These are phyloP conservation scores for Penicillium sp. DNA, from an alignment of 2,329 filamentous ascomycete genomes.

Conservation along the genomic window DNA sequence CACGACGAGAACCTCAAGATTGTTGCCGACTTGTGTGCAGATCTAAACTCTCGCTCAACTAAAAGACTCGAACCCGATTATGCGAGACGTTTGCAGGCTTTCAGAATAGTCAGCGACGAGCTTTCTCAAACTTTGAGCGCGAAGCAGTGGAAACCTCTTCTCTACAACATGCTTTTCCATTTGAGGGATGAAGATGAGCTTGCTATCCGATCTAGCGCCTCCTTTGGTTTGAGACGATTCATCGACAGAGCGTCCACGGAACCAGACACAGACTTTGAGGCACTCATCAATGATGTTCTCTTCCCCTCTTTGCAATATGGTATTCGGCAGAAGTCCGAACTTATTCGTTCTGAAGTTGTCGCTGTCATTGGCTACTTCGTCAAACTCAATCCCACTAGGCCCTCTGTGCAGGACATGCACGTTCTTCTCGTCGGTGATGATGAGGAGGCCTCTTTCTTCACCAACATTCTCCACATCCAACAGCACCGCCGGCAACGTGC, in stretches of 20 bases:
- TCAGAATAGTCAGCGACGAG: conserved; percentile 66
- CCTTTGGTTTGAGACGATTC: conserved; percentile 75
- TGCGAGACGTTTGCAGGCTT: conserved; percentile 74
- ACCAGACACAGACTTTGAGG: conserved; percentile 49
- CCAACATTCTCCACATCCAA: conserved; percentile 86
- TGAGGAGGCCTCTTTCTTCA: conserved; percentile 84
- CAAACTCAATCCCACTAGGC: conserved; percentile 66
- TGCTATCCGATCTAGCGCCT: conserved; percentile 78
- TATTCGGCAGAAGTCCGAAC: conserved; percentile 73
- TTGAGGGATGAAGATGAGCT: conserved; percentile 85
- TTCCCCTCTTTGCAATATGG: conserved; percentile 75
- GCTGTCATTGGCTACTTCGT: conserved; percentile 77
- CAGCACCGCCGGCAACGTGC: conserved; percentile 82
- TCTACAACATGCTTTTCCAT: conserved; percentile 87
- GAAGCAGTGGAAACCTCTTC: conserved; percentile 79
- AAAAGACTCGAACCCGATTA: conserved; percentile 81
- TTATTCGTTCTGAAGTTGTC: conserved; percentile 79
- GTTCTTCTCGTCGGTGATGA: conserved; percentile 68
- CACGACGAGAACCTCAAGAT: conserved; percentile 60
- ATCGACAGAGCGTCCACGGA: conserved; percentile 59
- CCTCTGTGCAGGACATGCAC: conserved; percentile 70
- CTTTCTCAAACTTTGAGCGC: conserved; percentile 60
- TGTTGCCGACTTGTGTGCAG: conserved; percentile 68
- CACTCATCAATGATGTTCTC: conserved; percentile 63
- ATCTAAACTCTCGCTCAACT: conserved; percentile 75